phyloP scores from a whole-genome alignment of 2,329 filamentous ascomycete species.

The Beauveria sp. region DNA sequence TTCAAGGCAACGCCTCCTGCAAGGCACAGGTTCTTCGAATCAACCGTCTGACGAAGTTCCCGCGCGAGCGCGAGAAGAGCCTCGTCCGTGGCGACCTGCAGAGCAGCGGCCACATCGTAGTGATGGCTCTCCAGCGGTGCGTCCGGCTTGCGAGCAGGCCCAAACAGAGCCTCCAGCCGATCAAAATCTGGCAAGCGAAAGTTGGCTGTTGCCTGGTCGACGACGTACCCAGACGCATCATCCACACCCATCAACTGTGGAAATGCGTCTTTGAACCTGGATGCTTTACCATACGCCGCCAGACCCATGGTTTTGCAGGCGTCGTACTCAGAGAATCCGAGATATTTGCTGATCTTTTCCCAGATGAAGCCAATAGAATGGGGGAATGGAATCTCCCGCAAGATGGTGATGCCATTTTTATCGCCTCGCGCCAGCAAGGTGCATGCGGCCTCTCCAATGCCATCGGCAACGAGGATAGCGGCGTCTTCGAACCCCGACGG shows the following conservation, averaged over 20 bases:
- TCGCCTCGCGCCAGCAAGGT: slow-evolving; percentile 10
- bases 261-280: neutral
- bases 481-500: neutral
- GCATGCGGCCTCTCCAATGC: slow-evolving; percentile 4
- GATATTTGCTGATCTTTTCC: slow-evolving; percentile 7
- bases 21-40: neutral
- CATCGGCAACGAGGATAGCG: slow-evolving; percentile 5
- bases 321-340: slow-evolving; percentile 3
- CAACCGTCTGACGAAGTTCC: neutral
- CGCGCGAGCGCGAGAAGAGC: neutral
- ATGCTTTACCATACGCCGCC: neutral
- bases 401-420: slow-evolving; percentile 16
- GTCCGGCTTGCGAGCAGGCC: neutral
- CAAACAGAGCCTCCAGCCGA: slow-evolving; percentile 1
- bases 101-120: slow-evolving; percentile 2
- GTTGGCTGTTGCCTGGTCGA: neutral
- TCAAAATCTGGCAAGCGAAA: slow-evolving; percentile 3
- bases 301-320: slow-evolving; percentile 6
- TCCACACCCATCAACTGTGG: neutral
- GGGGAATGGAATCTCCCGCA: slow-evolving; percentile 1
- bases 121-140: neutral
- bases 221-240: neutral
- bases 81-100: slow-evolving; percentile 4
- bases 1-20: slow-evolving; percentile 4
- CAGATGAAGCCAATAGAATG: slow-evolving; percentile 5